Evolutionary conservation across 1,139 yeast species (phyloP), one percentile per base, ranked within the genome.

Genomic region (Saccharomycopsis hybrid): DNA sequence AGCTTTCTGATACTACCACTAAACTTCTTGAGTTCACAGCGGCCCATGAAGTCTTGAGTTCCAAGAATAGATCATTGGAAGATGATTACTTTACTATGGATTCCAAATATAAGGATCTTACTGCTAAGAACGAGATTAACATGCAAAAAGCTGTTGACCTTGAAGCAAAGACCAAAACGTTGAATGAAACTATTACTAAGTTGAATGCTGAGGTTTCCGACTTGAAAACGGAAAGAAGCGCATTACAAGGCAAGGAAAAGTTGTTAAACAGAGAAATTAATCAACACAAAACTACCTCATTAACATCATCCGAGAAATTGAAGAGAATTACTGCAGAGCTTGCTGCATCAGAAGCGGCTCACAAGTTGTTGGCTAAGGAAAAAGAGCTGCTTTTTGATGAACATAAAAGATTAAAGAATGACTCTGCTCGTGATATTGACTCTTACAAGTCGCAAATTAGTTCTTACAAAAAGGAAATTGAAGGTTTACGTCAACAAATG

Each of bases 11-110:
- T 39, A 36, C 28, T 11, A 33, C 49, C 13, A 49, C 52, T 13
- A 49, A 46, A 35, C 39, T 49, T 13, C 28, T 49, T 11, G 49
- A 44, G 7, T 25, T 49, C n/a, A 40, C 32, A 2, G 52, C 52
- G 5, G 46, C 49, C 28, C 52, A 49, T 32, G 40, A 45, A 30
- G 52, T 48, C 37, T 33, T 49, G 13, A 42, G 42, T 9, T 11
- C 25, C 11, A 49, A 45, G n/a, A 32, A 49, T n/a, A 43, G 30
- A 13, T n/a, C 38, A 9, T 28, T 46, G 13, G 49, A 49, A 25
- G 31, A 43, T 8, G 31, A 38, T 7, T 24, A 37, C 8, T 30
- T 25, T 5, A 29, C 27, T 8, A 39, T 49, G 30, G 47, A 43
- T n/a, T 38, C 49, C 9, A 43, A 28, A 27, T 30, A 46, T 13